phyloP scores from a whole-genome alignment of 371 early-diverging fungal species.

The Mortierella sp. region DNA sequence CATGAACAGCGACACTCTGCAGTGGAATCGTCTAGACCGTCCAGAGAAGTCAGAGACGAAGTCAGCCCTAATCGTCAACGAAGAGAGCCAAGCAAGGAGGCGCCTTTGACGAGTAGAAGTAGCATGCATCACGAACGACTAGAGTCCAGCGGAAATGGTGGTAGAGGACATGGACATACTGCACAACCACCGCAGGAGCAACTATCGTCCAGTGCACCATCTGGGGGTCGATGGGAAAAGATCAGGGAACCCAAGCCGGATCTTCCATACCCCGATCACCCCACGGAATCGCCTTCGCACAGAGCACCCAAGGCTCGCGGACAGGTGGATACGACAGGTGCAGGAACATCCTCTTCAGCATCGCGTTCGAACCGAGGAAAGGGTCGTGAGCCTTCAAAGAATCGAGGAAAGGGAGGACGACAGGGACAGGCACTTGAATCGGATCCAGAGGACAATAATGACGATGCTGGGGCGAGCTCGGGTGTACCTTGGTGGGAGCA shows the following conservation, averaged over 20 bases:
- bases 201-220: no score
- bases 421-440: not conserved
- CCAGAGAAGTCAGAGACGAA: no score
- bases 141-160: conserved; percentile 12
- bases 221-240: conserved; percentile 42
- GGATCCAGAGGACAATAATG: conserved; percentile 10
- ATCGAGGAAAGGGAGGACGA: not conserved
- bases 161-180: not conserved
- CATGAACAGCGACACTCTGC: conserved; percentile 7
- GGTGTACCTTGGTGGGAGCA: conserved; percentile 49
- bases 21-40: no score
- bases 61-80: no score
- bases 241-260: conserved; percentile 17
- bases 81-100: conserved; percentile 1
- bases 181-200: not conserved
- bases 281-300: not conserved
- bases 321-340: no score
- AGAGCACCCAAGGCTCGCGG: no score
- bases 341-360: no score
- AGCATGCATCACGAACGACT: conserved; percentile 39
- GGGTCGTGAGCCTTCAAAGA: not conserved
- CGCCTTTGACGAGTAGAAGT: conserved; percentile 3
- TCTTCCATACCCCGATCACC: conserved; percentile 36
- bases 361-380: not conserved
- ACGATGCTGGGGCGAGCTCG: conserved; percentile 6